These are phyloP conservation scores for Leishmania major DNA, from an alignment of 208 protist species.

Conservation along the genomic window DNA sequence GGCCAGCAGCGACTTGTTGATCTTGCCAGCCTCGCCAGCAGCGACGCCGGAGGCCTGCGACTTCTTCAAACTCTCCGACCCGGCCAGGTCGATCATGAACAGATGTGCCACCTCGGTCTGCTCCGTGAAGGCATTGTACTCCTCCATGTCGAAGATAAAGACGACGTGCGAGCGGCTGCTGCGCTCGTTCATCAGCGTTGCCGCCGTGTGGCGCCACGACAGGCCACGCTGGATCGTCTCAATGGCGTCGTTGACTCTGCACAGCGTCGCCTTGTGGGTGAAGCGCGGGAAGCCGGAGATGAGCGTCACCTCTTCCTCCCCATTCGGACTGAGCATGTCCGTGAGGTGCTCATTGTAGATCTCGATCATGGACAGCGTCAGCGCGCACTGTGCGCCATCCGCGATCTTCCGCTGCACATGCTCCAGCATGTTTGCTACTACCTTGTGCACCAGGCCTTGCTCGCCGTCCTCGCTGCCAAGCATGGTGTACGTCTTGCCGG, in stretches of 20 bases:
- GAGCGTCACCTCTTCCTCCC: slow-evolving; percentile 81
- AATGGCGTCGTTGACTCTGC: slow-evolving; percentile 72
- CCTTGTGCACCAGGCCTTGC: slow-evolving; percentile 88
- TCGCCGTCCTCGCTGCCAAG: slow-evolving; percentile 63
- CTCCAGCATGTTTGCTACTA: slow-evolving; percentile 92
- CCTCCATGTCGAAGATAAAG: slow-evolving; percentile 93
- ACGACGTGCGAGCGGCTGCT: slow-evolving; percentile 97
- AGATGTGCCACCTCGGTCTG: slow-evolving; percentile 93
- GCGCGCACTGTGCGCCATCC: slow-evolving; percentile 85
- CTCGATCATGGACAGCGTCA: slow-evolving; percentile 93
- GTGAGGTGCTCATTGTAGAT: slow-evolving; percentile 93
- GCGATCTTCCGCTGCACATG: slow-evolving; percentile 81
- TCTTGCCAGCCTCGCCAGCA: slow-evolving; percentile 91
- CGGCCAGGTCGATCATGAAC: slow-evolving; percentile 96
- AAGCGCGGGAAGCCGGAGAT: slow-evolving; percentile 84
- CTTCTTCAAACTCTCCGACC: slow-evolving; percentile 94
- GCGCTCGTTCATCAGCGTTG: slow-evolving; percentile 96
- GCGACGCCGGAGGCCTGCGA: slow-evolving; percentile 86
- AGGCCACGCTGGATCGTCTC: slow-evolving; percentile 76
- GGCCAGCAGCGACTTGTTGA: slow-evolving; percentile 93
- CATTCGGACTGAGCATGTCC: slow-evolving; percentile 88
- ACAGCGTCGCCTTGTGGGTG: slow-evolving; percentile 68
- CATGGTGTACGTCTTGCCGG: slow-evolving; percentile 97
- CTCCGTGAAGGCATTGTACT: slow-evolving; percentile 85
- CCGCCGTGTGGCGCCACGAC: slow-evolving; percentile 81